These are phyloP conservation scores for Acaromyces ingoldii DNA, from an alignment of 1,284 basidiomycete species.

Conservation along the genomic window DNA sequence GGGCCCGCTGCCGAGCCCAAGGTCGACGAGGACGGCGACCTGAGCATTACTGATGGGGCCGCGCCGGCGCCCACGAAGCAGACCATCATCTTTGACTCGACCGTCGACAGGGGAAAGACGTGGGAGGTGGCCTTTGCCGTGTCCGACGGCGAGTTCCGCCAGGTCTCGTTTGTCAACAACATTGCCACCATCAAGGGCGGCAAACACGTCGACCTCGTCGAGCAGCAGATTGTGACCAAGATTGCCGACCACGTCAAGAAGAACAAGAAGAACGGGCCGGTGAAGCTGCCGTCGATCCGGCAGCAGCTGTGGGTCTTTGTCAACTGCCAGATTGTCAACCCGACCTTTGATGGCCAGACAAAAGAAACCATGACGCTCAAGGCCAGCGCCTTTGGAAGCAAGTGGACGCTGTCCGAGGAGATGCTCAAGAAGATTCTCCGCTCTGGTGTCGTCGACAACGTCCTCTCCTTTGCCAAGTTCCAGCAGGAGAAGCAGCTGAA, in stretches of 20 bases:
- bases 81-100: conserved; percentile 74
- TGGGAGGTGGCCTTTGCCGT: conserved; percentile 97
- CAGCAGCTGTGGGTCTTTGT: conserved; percentile 99
- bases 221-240: conserved; percentile 79
- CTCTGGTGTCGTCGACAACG: conserved; percentile 83
- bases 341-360: conserved; percentile 98
- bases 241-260: conserved; percentile 75
- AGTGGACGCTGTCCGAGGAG: conserved; percentile 82
- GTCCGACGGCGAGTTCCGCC: conserved; percentile 78
- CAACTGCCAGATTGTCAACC: conserved; percentile 93
- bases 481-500: conserved; percentile 94
- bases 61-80: conserved; percentile 72
- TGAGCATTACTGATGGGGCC: conserved; percentile 37
- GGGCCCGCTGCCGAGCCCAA: conserved; percentile 12
- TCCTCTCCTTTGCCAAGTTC: conserved; percentile 92
- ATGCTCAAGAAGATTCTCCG: conserved; percentile 93
- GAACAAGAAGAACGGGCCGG: conserved; percentile 80
- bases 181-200: conserved; percentile 97
- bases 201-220: conserved; percentile 81
- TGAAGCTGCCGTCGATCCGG: conserved; percentile 90
- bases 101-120: conserved; percentile 60
- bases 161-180: conserved; percentile 88
- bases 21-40: conserved; percentile 19
- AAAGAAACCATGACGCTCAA: conserved; percentile 92
- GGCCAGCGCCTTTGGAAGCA: conserved; percentile 79